Conservation (phyloP, 352 stramenopile species). For the Pythium apleroticum region DNA sequence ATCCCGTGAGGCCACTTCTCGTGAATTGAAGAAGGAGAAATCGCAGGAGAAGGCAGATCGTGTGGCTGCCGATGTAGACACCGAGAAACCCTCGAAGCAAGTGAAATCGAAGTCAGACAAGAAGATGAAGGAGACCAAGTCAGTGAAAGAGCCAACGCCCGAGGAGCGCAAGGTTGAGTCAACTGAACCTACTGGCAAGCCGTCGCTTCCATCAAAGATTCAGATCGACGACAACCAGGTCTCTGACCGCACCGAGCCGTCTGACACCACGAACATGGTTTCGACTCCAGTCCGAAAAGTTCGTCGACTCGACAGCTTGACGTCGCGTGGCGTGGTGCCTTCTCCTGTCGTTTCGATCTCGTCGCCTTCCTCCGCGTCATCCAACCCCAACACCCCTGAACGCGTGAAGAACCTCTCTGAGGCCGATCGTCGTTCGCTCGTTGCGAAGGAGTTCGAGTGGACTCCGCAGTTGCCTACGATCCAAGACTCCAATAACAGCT, state of each 20-base stretch:
- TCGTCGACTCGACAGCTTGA: not conserved
- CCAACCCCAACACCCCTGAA: constrained; percentile 66
- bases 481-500: not conserved
- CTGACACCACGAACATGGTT: not conserved
- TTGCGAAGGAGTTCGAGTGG: constrained; percentile 53
- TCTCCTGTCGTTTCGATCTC: constrained; percentile 76
- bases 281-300: constrained; percentile 14
- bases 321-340: constrained; percentile 23
- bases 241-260: not conserved
- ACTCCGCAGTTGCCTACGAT: constrained; percentile 25
- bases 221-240: constrained; percentile 1
- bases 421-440: constrained; percentile 6
- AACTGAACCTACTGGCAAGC: not conserved
- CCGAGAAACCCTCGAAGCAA: not conserved
- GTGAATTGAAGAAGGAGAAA: constrained; percentile 3
- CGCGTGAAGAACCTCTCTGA: constrained; percentile 21
- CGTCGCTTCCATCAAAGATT: not conserved
- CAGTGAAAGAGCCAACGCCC: not conserved
- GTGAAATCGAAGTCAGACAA: not conserved
- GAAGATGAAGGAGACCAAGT: not conserved
- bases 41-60: not conserved
- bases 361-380: constrained; percentile 53
- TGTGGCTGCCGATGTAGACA: not conserved
- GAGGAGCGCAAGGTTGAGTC: not conserved
- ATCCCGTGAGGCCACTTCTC: not conserved